These are phyloP conservation scores for Botrytis galanthina DNA, from an alignment of 2,329 filamentous ascomycete genomes.

Conservation along the genomic window DNA sequence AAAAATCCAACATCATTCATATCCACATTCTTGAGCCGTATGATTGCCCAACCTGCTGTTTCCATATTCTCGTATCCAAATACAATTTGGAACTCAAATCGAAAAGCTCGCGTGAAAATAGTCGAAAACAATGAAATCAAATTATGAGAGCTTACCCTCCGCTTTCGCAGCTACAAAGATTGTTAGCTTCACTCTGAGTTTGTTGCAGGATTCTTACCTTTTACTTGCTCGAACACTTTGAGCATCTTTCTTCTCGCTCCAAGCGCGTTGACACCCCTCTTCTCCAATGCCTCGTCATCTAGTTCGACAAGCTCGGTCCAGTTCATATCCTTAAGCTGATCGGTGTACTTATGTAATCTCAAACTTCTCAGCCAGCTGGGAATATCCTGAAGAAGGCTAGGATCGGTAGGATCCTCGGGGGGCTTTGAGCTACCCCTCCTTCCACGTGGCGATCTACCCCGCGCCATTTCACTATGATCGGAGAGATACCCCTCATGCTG, in stretches of 20 bases:
- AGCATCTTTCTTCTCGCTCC: conserved; percentile 96
- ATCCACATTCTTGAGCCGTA: neutral
- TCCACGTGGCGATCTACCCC: conserved; percentile 88
- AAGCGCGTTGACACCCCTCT: conserved; percentile 89
- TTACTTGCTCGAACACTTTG: conserved; percentile 98
- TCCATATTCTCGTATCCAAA: conserved; percentile 4
- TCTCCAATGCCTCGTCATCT: conserved; percentile 89
- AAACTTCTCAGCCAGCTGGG: conserved; percentile 93
- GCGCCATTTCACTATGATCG: conserved; percentile 86
- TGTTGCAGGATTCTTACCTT: conserved; percentile 50
- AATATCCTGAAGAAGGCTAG: conserved; percentile 86
- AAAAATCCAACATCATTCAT: conserved; percentile 20
- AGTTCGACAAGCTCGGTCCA: conserved; percentile 92
- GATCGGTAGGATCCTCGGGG: conserved; percentile 94
- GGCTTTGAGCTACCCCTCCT: conserved; percentile 94
- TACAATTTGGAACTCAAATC: conserved; percentile 8
- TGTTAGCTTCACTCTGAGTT: conserved; percentile 34
- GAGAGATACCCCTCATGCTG: conserved; percentile 85
- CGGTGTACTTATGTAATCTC: conserved; percentile 96
- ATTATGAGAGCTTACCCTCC: conserved; percentile 64
- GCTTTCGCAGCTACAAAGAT: conserved; percentile 61
- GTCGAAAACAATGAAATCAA: conserved; percentile 14
- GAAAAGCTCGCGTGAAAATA: neutral
- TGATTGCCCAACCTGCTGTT: neutral
- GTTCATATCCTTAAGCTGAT: conserved; percentile 94